Evolutionary conservation across 441 rosid species (phyloP).

Genomic region (Rhodomyrtus psidioides): DNA sequence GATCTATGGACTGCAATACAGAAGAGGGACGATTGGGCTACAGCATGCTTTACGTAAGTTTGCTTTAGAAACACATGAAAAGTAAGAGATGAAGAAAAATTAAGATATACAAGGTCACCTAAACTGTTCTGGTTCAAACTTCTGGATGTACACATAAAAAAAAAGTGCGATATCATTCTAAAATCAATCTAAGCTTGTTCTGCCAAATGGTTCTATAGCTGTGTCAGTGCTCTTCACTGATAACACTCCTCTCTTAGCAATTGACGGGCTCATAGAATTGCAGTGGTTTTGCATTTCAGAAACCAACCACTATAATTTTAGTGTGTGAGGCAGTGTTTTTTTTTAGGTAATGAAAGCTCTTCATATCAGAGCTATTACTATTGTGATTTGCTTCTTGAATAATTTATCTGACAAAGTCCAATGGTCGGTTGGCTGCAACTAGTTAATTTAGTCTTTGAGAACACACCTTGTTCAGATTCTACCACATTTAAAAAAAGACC

Average conservation of each 20-base stretch:
- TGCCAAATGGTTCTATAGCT: background rate
- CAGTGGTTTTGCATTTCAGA: background rate
- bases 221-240: background rate
- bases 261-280: background rate
- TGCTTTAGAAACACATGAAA: background rate
- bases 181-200: background rate
- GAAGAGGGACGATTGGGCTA: slow-evolving; percentile 50
- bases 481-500: background rate
- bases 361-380: background rate
- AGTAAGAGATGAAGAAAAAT: background rate
- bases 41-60: slow-evolving; percentile 63
- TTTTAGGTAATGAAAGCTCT: background rate
- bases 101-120: background rate
- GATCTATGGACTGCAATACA: slow-evolving; percentile 73
- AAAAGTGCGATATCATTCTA: background rate
- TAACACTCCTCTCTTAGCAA: background rate
- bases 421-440: background rate
- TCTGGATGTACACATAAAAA: background rate
- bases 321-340: background rate
- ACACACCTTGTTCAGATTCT: background rate
- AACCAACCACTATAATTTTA: background rate
- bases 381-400: background rate
- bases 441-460: background rate
- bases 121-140: background rate
- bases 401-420: background rate